A percentile compares a stretch with the other conserved stretches of the same genome.
Evolutionary conservation across 1,284 basidiomycete genomes (phyloP).

Genomic region (Entoloma clypeatum): DNA sequence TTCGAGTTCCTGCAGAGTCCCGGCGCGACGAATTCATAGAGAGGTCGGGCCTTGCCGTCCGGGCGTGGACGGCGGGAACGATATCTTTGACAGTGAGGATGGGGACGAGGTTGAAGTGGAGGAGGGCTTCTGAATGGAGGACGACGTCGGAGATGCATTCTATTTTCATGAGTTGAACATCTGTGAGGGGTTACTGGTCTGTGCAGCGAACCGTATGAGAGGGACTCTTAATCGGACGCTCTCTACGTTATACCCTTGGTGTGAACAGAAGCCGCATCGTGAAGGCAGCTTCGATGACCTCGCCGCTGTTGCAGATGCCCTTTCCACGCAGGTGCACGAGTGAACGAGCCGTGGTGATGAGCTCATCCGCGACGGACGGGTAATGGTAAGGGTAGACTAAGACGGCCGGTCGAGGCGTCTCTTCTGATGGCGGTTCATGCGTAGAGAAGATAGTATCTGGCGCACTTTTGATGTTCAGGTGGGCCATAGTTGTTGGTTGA

Average conservation of each 20-base stretch:
- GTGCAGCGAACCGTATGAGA: constrained; percentile 33
- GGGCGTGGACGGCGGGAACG: constrained; percentile 47
- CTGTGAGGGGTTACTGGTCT: neutral
- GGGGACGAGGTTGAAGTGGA: constrained; percentile 44
- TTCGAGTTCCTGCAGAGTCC: constrained; percentile 50
- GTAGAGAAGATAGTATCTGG: constrained; percentile 25
- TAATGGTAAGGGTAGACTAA: constrained; percentile 43
- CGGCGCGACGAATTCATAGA: constrained; percentile 46
- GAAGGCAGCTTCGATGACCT: constrained; percentile 40
- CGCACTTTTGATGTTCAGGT: constrained; percentile 15
- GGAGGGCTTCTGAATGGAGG: constrained; percentile 43
- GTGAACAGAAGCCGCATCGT: constrained; percentile 31
- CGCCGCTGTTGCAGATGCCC: constrained; percentile 53
- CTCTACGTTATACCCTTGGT: constrained; percentile 39
- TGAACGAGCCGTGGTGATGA: constrained; percentile 40
- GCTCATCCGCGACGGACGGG: constrained; percentile 36
- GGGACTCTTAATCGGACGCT: constrained; percentile 40
- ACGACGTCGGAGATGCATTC: constrained; percentile 51
- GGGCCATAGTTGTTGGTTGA: constrained; percentile 9
- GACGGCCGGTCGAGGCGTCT: constrained; percentile 20
- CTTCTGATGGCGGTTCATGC: constrained; percentile 17
- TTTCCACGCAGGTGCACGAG: constrained; percentile 46
- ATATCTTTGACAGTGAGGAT: constrained; percentile 42
- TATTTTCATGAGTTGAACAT: constrained; percentile 17
- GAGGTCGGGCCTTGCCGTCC: constrained; percentile 46